phyloP scores from a whole-genome alignment of 768 basidiomycete species.

The Solioccasus polychromus region DNA sequence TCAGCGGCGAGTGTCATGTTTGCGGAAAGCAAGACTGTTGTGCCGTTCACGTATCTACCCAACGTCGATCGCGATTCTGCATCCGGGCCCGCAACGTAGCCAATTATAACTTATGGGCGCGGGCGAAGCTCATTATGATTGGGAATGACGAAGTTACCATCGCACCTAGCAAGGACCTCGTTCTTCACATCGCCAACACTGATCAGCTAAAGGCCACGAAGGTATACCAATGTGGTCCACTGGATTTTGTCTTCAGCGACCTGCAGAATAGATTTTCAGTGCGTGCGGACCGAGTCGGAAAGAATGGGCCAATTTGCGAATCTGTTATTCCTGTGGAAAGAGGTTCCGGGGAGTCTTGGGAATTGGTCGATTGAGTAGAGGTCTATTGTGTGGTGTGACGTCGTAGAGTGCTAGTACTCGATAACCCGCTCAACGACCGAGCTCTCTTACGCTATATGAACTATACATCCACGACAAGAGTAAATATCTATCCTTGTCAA shows the following conservation, averaged over 20 bases:
- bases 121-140: slow-evolving; percentile 2
- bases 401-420: no score
- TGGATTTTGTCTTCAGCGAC: not conserved
- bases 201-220: not conserved
- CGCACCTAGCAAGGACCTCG: not conserved
- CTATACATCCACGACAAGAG: no score
- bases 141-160: slow-evolving; percentile 1
- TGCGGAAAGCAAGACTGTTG: not conserved
- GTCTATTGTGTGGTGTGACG: no score
- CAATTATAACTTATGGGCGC: not conserved
- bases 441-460: no score
- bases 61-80: not conserved
- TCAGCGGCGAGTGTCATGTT: not conserved
- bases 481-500: no score
- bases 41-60: slow-evolving; percentile 2
- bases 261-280: slow-evolving; percentile 2
- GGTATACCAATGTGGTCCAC: not conserved
- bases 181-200: not conserved
- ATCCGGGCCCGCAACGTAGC: not conserved
- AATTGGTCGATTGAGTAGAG: not conserved
- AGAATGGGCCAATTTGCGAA: not conserved
- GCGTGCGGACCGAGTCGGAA: not conserved
- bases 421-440: no score
- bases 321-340: not conserved
- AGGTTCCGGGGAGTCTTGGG: slow-evolving; percentile 4